phyloP scores from a whole-genome alignment of 2,329 filamentous ascomycete genomes.

The Fusarium sarcochroum region DNA sequence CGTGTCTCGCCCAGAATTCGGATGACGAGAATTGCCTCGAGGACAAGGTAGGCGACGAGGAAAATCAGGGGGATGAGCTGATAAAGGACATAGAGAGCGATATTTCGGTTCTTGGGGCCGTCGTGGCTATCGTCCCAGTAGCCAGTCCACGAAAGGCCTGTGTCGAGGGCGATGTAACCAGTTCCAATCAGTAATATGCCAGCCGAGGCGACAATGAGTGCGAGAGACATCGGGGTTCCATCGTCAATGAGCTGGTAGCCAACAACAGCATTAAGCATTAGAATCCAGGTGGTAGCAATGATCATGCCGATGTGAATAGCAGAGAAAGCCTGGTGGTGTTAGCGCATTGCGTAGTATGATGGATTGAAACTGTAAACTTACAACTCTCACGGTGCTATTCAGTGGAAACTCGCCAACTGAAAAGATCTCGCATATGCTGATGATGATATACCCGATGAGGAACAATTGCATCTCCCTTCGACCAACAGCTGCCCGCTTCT shows the following conservation, averaged over 20 bases:
- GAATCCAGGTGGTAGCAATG: slow-evolving; percentile 87
- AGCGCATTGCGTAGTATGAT: slow-evolving; percentile 21
- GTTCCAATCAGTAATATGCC: slow-evolving; percentile 85
- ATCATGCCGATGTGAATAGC: slow-evolving; percentile 93
- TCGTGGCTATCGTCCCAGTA: slow-evolving; percentile 77
- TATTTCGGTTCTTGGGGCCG: slow-evolving; percentile 80
- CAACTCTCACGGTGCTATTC: slow-evolving; percentile 76
- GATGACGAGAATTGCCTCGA: slow-evolving; percentile 88
- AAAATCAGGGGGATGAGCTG: slow-evolving; percentile 91
- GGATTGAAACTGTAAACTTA: slow-evolving; percentile 59
- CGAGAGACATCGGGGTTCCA: slow-evolving; percentile 87
- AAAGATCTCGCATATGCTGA: slow-evolving; percentile 97
- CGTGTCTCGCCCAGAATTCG: slow-evolving; percentile 87
- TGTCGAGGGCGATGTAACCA: slow-evolving; percentile 96
- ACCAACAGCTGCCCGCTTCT: slow-evolving; percentile 93
- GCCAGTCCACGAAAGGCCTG: slow-evolving; percentile 86
- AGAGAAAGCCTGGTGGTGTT: slow-evolving; percentile 78
- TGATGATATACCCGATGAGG: slow-evolving; percentile 85
- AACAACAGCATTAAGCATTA: slow-evolving; percentile 91
- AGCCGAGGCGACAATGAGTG: slow-evolving; percentile 79
- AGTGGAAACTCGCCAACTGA: slow-evolving; percentile 92
- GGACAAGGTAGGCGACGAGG: slow-evolving; percentile 86
- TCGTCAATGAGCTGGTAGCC: slow-evolving; percentile 96
- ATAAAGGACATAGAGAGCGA: slow-evolving; percentile 94
- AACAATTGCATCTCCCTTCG: slow-evolving; percentile 98